phyloP scores from a whole-genome alignment of 2,329 filamentous ascomycete genomes.

The Leptographium galeiforme region DNA sequence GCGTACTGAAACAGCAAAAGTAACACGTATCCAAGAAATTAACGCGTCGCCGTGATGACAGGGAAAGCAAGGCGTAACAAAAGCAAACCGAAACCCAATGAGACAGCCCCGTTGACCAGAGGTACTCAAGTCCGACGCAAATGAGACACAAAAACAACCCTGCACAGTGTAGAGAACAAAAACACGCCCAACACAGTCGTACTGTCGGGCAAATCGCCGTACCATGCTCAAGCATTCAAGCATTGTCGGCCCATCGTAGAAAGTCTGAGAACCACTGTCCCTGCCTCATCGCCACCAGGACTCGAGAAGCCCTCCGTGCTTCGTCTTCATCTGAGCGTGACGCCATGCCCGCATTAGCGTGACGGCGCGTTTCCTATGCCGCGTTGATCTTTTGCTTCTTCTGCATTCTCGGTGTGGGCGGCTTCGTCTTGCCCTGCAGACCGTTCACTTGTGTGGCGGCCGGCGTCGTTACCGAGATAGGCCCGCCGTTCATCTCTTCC shows the following conservation, averaged over 20 bases:
- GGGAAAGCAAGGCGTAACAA: not conserved
- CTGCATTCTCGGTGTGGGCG: conserved; percentile 41
- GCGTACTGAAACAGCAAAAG: not conserved
- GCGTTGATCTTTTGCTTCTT: conserved; percentile 38
- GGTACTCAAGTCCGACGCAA: not conserved
- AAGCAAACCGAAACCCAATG: not conserved
- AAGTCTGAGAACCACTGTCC: not conserved
- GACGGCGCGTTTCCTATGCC: not conserved
- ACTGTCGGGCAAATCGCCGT: not conserved
- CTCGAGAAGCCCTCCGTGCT: not conserved
- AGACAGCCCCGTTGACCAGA: not conserved
- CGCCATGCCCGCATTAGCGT: too few relatives aligned
- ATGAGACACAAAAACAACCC: not conserved
- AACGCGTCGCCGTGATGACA: conserved; percentile 16
- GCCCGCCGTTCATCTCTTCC: conserved; percentile 29
- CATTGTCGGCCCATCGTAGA: not conserved
- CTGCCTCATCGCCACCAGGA: not conserved
- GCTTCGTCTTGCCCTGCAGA: conserved; percentile 34
- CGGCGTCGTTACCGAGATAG: conserved; percentile 34
- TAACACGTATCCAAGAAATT: not conserved
- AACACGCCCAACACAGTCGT: not conserved
- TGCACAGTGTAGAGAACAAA: not conserved
- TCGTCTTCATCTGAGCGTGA: too few relatives aligned
- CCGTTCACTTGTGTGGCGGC: conserved; percentile 37
- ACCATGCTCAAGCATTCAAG: not conserved